These are phyloP conservation scores for Akebia trifoliata DNA, from an alignment of 164 flowering plant genomes.

Conservation along the genomic window DNA sequence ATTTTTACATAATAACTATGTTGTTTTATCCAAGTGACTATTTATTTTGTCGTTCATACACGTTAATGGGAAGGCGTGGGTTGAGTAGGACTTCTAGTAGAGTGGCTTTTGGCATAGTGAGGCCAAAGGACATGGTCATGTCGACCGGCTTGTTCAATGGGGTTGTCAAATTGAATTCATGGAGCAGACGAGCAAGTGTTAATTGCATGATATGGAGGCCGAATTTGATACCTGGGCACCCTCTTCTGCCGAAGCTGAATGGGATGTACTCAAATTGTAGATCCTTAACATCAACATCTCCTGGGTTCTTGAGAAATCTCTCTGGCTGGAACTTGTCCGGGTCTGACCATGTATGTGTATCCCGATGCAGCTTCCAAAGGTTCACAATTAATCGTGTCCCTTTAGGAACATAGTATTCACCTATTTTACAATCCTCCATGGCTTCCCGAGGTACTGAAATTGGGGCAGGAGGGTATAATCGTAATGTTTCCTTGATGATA, in stretches of 20 bases:
- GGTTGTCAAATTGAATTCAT: background rate
- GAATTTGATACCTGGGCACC: background rate
- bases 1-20: too few species aligned
- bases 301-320: background rate
- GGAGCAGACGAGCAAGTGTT: background rate
- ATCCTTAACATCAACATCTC: conserved; percentile 1
- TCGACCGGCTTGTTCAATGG: background rate
- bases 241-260: background rate
- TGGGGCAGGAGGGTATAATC: conserved; percentile 2
- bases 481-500: conserved; percentile 11
- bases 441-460: background rate
- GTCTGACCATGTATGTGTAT: background rate
- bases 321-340: conserved; percentile 3
- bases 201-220: background rate
- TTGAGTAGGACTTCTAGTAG: background rate
- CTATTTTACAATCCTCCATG: conserved; percentile 4
- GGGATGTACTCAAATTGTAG: conserved; percentile 6
- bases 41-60: too few species aligned
- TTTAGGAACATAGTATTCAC: background rate
- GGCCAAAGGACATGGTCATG: background rate
- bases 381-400: conserved; percentile 5
- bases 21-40: too few species aligned
- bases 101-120: background rate
- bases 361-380: conserved; percentile 8
- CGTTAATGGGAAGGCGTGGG: background rate